These are phyloP conservation scores for Magnolia changhungtana DNA, from an alignment of 164 flowering plant genomes.

Conservation along the genomic window DNA sequence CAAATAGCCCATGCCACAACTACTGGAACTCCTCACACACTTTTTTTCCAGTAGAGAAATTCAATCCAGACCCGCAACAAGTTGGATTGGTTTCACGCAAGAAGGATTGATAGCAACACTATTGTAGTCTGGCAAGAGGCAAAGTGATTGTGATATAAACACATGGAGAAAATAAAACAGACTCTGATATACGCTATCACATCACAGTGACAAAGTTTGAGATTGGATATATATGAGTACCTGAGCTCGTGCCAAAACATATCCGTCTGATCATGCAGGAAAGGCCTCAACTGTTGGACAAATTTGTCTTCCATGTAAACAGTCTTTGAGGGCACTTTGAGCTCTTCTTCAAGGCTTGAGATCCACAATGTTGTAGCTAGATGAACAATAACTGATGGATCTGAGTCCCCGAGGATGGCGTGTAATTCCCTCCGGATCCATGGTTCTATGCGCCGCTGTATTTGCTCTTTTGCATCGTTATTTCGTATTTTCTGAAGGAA, in stretches of 20 bases:
- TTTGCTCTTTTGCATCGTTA: conserved; percentile 11
- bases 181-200: not conserved
- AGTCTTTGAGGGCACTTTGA: conserved; percentile 7
- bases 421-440: conserved; percentile 78
- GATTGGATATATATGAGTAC: conserved; percentile 22
- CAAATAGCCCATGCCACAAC: too few species aligned
- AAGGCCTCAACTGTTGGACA: conserved; percentile 46
- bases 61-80: too few species aligned
- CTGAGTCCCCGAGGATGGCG: conserved; percentile 66
- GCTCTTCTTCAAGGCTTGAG: conserved; percentile 31
- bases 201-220: too few species aligned
- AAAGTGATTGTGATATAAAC: too few species aligned
- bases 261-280: conserved; percentile 41
- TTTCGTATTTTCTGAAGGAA: conserved; percentile 32
- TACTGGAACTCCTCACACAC: too few species aligned
- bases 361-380: conserved; percentile 54
- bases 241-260: conserved; percentile 85
- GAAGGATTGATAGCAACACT: too few species aligned
- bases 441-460: conserved; percentile 47
- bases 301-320: conserved; percentile 19
- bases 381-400: conserved; percentile 69
- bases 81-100: too few species aligned
- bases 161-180: too few species aligned
- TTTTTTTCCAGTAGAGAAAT: too few species aligned
- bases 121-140: too few species aligned